These are phyloP conservation scores for Tulasnella sp. DNA, from an alignment of 768 basidiomycete genomes.

Conservation along the genomic window DNA sequence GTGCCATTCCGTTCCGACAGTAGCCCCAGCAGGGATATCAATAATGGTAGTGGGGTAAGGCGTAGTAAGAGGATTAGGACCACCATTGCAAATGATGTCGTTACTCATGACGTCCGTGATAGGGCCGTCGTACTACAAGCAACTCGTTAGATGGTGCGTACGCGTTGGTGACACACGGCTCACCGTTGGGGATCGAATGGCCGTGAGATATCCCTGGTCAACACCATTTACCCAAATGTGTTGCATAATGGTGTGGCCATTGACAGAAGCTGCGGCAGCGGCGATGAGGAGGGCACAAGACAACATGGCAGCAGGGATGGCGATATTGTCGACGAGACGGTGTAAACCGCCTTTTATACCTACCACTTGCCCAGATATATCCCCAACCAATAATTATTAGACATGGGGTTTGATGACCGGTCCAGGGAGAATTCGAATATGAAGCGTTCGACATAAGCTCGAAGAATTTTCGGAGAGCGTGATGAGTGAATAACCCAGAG, in stretches of 20 bases:
- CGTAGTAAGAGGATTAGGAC: constrained; percentile 36
- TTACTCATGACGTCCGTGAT: constrained; percentile 46
- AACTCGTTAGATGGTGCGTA: background rate
- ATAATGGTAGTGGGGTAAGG: constrained; percentile 30
- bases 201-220: constrained; percentile 17
- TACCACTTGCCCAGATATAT: too few species aligned
- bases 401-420: too few species aligned
- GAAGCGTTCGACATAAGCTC: too few species aligned
- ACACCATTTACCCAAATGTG: constrained; percentile 4
- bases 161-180: background rate
- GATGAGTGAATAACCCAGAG: too few species aligned
- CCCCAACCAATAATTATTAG: too few species aligned
- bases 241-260: constrained; percentile 12
- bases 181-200: constrained; percentile 22
- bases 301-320: too few species aligned
- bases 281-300: constrained; percentile 3
- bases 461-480: too few species aligned
- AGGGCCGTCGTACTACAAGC: constrained; percentile 28
- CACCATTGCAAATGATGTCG: constrained; percentile 47
- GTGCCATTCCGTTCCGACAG: constrained; percentile 42
- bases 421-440: too few species aligned
- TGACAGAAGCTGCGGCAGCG: background rate
- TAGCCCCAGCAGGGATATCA: constrained; percentile 40
- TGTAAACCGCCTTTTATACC: too few species aligned
- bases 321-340: background rate